These are phyloP conservation scores for Trematosphaeria pertusa DNA, from an alignment of 2,329 filamentous ascomycete genomes.

Conservation along the genomic window DNA sequence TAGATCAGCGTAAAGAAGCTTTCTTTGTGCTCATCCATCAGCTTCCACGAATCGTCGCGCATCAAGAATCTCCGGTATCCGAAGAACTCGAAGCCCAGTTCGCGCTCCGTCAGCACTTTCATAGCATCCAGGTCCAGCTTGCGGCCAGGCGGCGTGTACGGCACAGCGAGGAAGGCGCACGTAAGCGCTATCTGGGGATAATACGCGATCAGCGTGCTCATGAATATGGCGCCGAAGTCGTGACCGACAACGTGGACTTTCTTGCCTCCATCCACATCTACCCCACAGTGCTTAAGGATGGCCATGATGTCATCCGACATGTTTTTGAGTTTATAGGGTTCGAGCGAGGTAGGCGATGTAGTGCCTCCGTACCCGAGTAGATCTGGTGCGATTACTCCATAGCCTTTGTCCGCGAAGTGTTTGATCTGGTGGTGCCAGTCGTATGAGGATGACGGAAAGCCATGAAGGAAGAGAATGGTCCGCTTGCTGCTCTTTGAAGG, in stretches of 20 bases:
- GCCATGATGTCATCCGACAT: conserved; percentile 3
- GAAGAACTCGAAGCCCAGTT: conserved; percentile 46
- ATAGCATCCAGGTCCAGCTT: conserved; percentile 44
- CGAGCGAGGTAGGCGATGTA: not conserved
- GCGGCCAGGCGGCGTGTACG: conserved; percentile 46
- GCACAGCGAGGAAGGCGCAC: conserved; percentile 50
- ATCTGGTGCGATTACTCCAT: conserved; percentile 48
- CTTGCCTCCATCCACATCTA: not conserved
- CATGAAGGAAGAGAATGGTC: conserved; percentile 51
- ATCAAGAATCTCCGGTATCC: conserved; percentile 56
- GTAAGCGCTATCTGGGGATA: conserved; percentile 47
- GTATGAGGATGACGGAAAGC: conserved; percentile 55
- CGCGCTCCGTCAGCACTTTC: conserved; percentile 36
- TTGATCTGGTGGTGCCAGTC: conserved; percentile 53
- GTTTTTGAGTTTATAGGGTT: not conserved
- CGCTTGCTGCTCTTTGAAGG: conserved; percentile 19
- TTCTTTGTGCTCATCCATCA: conserved; percentile 6
- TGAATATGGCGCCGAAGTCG: conserved; percentile 54
- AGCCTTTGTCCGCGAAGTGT: conserved; percentile 46
- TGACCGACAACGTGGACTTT: conserved; percentile 51
- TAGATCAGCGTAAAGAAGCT: conserved; percentile 4
- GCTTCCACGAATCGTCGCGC: not conserved
- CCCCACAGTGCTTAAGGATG: conserved; percentile 12
- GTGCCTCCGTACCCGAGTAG: conserved; percentile 29
- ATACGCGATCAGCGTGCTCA: conserved; percentile 50